Conservation (phyloP, 31 red algal species). For the Endocladia muricata region DNA sequence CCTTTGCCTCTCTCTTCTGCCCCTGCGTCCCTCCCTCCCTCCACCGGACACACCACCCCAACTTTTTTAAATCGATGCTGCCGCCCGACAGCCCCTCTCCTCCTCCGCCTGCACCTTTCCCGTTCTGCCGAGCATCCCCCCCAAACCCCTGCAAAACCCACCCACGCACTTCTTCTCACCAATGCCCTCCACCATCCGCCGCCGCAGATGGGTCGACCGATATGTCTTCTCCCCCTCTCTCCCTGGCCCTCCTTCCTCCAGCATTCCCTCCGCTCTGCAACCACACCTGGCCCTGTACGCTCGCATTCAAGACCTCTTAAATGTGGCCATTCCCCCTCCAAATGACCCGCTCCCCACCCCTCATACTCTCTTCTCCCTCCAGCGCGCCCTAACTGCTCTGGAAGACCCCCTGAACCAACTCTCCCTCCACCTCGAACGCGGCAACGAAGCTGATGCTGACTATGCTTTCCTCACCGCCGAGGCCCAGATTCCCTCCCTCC, state of each 20-base stretch:
- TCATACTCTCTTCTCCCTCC: neutral
- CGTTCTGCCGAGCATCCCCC: neutral
- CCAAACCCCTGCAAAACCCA: neutral
- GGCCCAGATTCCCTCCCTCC: neutral
- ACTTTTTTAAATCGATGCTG: neutral
- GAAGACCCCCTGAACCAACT: neutral
- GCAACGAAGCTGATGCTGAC: neutral
- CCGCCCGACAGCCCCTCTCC: neutral
- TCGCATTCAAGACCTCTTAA: constrained; percentile 2
- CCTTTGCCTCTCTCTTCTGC: neutral
- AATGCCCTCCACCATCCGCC: neutral
- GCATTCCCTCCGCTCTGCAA: neutral
- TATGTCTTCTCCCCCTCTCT: neutral
- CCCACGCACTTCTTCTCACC: neutral
- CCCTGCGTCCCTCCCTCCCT: neutral
- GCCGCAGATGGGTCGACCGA: neutral
- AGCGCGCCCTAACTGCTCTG: constrained; percentile 1
- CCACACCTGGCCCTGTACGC: neutral
- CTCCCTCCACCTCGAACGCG: neutral
- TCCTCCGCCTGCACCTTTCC: constrained; percentile 1
- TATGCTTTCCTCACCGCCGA: neutral
- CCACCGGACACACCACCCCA: constrained; percentile 9
- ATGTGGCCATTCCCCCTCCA: constrained; percentile 4
- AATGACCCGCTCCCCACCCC: constrained; percentile 1
- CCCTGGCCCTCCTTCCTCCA: neutral